Base-by-base conservation (phyloP, 768 basidiomycete species). In the Collybiopsis luxurians region DNA sequence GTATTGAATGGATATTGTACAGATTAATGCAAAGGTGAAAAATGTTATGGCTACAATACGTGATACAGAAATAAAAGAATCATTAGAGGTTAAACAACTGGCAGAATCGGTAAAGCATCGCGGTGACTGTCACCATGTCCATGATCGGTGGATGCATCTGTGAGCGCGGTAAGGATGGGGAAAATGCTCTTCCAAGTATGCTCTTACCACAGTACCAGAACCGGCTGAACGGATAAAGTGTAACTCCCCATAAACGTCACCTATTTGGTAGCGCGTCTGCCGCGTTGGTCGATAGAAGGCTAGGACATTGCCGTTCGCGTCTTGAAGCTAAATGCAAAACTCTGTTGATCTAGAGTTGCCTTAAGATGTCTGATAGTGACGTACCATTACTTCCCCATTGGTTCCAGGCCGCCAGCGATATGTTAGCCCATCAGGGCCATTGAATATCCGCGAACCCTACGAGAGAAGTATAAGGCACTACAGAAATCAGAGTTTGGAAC, bases 111-210 rank as follows among this genome's bases (percentile, higher is more conserved):
- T 89, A 92, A 34, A 93, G 78, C 90, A 92, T 92, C 53, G 84
- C 83, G 27, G 90, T 90, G 62, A 93, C 84, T 26, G 87, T 87
- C 59, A 93, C 90, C 44, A 83, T 85, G 76, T 93, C 90, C 91
- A 93, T 93, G 71, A 93, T 86, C 62, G 91, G 91, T 51, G 90
- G 90, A 67, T 91, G 90, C 78, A 84, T 89, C 90, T 91, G 66
- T 52, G 57, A 49, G 38, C 60, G 45, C 36, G 42, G 53, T 38
- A 45, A 15, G 50, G 44, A 61, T 57, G 55, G 59, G 42, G 12
- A 30, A 30, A 21, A 50, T 10, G 5, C 28, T 19, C 24, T 38
- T n/a, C 10, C 11, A 31, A 12, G 23, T 42, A 50, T 51, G 50
- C 23, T 59, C 49, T 73, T 74, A 92, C 91, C 73, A 93, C 89